Conservation (phyloP, 2,329 filamentous ascomycete genomes). For the Colletotrichum phormii region DNA sequence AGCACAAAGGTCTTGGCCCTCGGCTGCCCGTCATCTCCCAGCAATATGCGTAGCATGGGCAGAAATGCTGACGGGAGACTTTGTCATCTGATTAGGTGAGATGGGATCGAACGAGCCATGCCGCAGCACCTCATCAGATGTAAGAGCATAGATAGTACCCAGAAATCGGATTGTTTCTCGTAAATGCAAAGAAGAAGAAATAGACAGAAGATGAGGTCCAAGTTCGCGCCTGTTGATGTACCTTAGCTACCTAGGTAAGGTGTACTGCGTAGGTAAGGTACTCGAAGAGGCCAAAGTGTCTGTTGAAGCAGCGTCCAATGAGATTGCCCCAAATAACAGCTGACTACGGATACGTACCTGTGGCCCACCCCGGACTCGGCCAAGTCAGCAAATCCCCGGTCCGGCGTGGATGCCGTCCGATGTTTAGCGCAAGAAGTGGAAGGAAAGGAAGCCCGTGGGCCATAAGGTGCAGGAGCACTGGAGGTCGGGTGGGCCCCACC, state of each 20-base stretch:
- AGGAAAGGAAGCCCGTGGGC: neutral
- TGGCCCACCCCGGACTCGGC: constrained; percentile 20
- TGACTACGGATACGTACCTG: neutral
- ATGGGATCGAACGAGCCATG: neutral
- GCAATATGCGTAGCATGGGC: neutral
- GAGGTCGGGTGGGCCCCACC: neutral
- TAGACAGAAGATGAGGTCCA: neutral
- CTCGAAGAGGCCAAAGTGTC: neutral
- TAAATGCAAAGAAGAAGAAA: neutral
- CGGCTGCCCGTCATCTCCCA: neutral
- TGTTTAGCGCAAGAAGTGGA: constrained; percentile 21
- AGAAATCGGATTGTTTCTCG: neutral
- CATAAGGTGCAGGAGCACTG: neutral
- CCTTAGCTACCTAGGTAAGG: no score
- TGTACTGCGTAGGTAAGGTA: no score
- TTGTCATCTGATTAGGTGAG: constrained; percentile 5
- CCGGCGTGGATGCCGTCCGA: constrained; percentile 25
- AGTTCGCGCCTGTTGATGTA: neutral
- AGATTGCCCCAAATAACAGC: constrained; percentile 3
- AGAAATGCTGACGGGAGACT: neutral
- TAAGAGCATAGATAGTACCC: neutral
- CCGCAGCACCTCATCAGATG: neutral
- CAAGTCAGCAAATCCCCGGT: constrained; percentile 16
- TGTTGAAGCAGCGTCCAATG: neutral
- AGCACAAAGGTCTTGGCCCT: constrained; percentile 16